A percentile compares a stretch with the other conserved stretches of the same genome.
phyloP scores from a whole-genome alignment of 1,139 yeast genomes.

The Saccharomyces hybrid region DNA sequence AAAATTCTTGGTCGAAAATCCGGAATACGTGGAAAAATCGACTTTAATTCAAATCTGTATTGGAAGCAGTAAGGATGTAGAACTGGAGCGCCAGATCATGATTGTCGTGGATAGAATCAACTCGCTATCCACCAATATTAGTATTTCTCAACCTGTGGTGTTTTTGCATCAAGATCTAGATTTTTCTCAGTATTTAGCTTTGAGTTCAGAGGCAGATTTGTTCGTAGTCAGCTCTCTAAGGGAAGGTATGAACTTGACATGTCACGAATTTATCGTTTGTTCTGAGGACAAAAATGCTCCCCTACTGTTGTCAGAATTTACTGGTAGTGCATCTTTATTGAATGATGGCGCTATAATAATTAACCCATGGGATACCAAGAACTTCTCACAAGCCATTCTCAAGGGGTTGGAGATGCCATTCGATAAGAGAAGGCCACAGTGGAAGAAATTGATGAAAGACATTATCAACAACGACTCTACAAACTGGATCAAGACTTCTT shows the following conservation, averaged over 20 bases:
- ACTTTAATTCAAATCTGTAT: constrained; percentile 80
- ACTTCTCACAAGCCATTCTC: constrained; percentile 56
- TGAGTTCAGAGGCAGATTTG: constrained; percentile 76
- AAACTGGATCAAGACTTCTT: constrained; percentile 62
- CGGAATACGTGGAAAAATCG: constrained; percentile 59
- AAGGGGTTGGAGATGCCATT: constrained; percentile 55
- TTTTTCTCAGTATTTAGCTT: constrained; percentile 81
- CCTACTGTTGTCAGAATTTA: constrained; percentile 79
- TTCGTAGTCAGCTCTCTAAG: constrained; percentile 87
- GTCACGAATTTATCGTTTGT: constrained; percentile 87
- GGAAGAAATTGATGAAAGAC: constrained; percentile 53
- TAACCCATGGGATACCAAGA: constrained; percentile 83
- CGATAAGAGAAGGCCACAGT: constrained; percentile 51
- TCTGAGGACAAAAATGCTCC: constrained; percentile 71
- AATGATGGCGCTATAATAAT: constrained; percentile 66
- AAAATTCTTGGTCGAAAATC: constrained; percentile 60
- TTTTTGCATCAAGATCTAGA: constrained; percentile 81
- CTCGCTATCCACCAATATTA: constrained; percentile 61
- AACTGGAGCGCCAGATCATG: constrained; percentile 64
- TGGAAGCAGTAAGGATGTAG: constrained; percentile 43
- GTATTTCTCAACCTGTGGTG: constrained; percentile 79
- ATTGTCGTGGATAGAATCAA: constrained; percentile 80
- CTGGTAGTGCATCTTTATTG: constrained; percentile 83
- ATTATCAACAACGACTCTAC: constrained; percentile 64
- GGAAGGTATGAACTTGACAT: constrained; percentile 94